Base-by-base conservation (phyloP, 75 land plant species). In the Cryptomeria japonica region DNA sequence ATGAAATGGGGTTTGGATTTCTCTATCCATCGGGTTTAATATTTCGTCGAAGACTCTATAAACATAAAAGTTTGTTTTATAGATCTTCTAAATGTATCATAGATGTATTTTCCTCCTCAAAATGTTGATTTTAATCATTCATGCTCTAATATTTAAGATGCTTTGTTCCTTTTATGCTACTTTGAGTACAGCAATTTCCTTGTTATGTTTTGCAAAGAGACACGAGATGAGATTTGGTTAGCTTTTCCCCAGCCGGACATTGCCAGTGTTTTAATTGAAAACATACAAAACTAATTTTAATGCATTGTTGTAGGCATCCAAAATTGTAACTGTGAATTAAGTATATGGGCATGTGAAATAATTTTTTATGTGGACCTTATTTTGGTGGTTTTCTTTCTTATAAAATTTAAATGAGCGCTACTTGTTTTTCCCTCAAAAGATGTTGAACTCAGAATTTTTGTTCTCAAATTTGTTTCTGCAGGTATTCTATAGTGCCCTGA, bases 401-500 rank as follows among this genome's bases (percentile, higher is more conserved):
- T 80, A 13, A 16, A 15, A 39, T 53, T 28, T 2, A 80, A 77
- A 14, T 14, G 70, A 1, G 38, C n/a, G 8, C 36, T 58, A 41
- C 12, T 87, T 87, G 9, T 2, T 16, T 42, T 11, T 18, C 14
- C 39, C 79, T 1, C 1, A 39, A n/a, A 34, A 44, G 34, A 9
- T 12, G 38, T 34, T 79, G 19, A 70, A 19, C 53, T 46, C 34
- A 18, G 32, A 76, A 76, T 25, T 51, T 90, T 39, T 4, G 38
- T n/a, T 41, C 31, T 42, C 41, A 37, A 51, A 46, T 55, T 68
- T 39, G 25, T 88, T 70, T 46, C 34, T 87, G 88, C 99, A 97
- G 99, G 90, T 97, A 86, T 96, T 97, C 87, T 92, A 94, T 85
- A 96, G 98, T 89, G 93, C 99, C 75, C 87, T 97, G 87, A 91